phyloP scores from a whole-genome alignment of 148 eudicot genomes.

The Cornus kousa region DNA sequence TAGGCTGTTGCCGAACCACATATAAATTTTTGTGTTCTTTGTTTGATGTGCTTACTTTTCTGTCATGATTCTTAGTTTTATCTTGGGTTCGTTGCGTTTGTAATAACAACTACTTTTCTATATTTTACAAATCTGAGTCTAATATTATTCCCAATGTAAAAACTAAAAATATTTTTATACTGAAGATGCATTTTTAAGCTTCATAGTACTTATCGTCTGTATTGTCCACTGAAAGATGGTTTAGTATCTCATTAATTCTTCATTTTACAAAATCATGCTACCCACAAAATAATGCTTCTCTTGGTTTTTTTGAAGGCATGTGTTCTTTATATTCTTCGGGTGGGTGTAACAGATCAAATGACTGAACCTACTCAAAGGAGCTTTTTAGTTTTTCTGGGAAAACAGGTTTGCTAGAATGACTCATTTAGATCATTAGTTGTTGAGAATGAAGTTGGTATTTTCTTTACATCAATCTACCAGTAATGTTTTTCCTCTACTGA shows the following conservation, averaged over 20 bases:
- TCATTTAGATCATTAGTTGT: constrained; percentile 10
- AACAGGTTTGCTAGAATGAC: constrained; percentile 61
- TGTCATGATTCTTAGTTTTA: too few relatives aligned
- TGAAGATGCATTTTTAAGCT: background rate
- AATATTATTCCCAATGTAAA: background rate
- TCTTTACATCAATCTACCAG: constrained; percentile 4
- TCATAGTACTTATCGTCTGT: background rate
- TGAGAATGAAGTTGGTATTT: background rate
- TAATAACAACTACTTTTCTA: too few relatives aligned
- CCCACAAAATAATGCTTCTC: constrained; percentile 27
- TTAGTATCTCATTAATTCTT: background rate
- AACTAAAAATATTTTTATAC: background rate
- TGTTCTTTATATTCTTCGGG: constrained; percentile 91
- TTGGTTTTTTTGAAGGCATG: constrained; percentile 78
- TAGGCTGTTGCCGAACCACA: too few relatives aligned
- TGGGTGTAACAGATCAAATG: constrained; percentile 95
- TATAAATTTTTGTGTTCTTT: too few relatives aligned
- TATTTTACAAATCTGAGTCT: too few relatives aligned
- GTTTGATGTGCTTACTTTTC: too few relatives aligned
- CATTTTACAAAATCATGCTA: constrained; percentile 9
- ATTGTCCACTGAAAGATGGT: constrained; percentile 5
- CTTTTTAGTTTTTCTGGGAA: constrained; percentile 74
- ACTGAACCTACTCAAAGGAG: constrained; percentile 96
- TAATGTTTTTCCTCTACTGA: constrained; percentile 8
- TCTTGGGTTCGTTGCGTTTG: too few relatives aligned